Evolutionary conservation across 1,284 basidiomycete genomes (phyloP).

Genomic region (Microbotryum silenes-acaulis): DNA sequence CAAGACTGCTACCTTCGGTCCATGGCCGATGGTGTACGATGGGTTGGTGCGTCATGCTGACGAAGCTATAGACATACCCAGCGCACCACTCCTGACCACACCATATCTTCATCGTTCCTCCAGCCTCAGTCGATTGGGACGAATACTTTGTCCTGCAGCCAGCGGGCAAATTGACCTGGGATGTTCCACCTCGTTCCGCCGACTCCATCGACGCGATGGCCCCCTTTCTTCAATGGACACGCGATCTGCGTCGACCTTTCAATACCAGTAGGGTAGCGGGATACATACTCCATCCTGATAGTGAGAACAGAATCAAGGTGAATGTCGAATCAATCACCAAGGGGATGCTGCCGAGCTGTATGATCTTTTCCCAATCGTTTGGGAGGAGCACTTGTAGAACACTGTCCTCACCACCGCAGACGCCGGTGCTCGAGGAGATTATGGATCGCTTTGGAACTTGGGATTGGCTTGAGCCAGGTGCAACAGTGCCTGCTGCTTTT

Average conservation of each 20-base stretch:
- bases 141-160: background rate
- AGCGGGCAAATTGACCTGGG: background rate
- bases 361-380: background rate
- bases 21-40: too few species aligned
- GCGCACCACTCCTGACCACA: background rate
- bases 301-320: background rate
- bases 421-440: background rate
- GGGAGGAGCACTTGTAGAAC: background rate
- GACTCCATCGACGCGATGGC: too few species aligned
- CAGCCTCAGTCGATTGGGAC: too few species aligned
- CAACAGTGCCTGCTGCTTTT: too few species aligned
- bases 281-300: background rate
- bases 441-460: background rate
- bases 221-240: too few species aligned
- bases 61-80: too few species aligned
- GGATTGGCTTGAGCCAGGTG: conserved; percentile 4
- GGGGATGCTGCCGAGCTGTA: background rate
- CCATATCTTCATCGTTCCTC: background rate
- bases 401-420: background rate
- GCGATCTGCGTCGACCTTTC: background rate
- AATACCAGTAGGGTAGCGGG: background rate
- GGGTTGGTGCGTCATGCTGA: too few species aligned
- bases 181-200: too few species aligned
- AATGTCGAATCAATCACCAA: background rate
- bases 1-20: too few species aligned